These are phyloP conservation scores for Teunomyces funiuensis DNA, from an alignment of 805 yeast genomes.

Conservation along the genomic window DNA sequence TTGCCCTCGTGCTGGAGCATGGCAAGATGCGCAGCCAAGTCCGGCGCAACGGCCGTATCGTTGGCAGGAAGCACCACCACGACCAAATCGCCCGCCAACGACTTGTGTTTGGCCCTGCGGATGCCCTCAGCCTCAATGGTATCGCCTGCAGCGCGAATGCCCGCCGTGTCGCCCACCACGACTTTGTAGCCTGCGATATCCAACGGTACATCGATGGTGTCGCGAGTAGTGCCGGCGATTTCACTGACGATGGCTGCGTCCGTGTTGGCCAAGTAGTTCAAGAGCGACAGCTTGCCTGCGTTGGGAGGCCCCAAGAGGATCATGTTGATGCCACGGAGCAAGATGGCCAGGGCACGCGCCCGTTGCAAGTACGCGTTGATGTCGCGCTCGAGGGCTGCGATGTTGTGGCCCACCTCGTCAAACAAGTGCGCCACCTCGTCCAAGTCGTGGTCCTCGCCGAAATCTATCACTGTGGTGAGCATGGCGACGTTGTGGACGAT, in stretches of 20 bases:
- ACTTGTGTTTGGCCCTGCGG: constrained; percentile 62
- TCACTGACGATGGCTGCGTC: constrained; percentile 91
- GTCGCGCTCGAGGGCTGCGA: constrained; percentile 43
- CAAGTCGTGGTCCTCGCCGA: constrained; percentile 89
- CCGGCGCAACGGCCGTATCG: constrained; percentile 18
- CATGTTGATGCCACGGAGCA: constrained; percentile 70
- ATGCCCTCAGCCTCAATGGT: constrained; percentile 79
- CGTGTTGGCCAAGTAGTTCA: constrained; percentile 72
- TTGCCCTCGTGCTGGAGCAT: constrained; percentile 26
- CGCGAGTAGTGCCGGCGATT: constrained; percentile 93
- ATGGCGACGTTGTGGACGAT: constrained; percentile 69
- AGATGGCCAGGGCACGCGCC: constrained; percentile 58
- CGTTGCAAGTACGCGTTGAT: constrained; percentile 45
- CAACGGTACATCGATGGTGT: constrained; percentile 75
- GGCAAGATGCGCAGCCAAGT: constrained; percentile 40
- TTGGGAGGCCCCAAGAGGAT: constrained; percentile 89
- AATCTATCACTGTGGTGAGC: constrained; percentile 86
- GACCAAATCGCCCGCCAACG: constrained; percentile 63
- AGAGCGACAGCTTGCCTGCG: constrained; percentile 89
- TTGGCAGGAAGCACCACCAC: constrained; percentile 62
- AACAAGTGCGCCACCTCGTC: constrained; percentile 61
- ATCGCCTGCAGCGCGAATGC: constrained; percentile 63
- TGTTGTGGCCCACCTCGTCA: constrained; percentile 44
- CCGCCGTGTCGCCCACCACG: constrained; percentile 90
- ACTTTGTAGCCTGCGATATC: constrained; percentile 85